phyloP scores from a whole-genome alignment of 2,329 filamentous ascomycete genomes.

The Epichloe glyceriae region DNA sequence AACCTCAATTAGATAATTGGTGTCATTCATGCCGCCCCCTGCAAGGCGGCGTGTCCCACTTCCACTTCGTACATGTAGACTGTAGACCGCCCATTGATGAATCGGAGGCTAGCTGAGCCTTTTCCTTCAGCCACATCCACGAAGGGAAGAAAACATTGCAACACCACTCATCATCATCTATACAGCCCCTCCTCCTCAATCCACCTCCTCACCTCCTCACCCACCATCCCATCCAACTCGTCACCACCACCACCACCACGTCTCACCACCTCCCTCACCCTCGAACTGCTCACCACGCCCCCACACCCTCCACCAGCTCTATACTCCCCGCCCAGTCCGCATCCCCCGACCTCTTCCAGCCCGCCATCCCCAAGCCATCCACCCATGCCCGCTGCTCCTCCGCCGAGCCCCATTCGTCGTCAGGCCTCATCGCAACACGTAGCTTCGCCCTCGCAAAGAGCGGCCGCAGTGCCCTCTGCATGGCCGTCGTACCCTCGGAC shows the following conservation, averaged over 20 bases:
- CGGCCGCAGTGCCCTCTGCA: slow-evolving; percentile 42
- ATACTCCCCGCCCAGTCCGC: slow-evolving; percentile 47
- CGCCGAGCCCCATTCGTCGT: slow-evolving; percentile 43
- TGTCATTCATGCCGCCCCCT: no score
- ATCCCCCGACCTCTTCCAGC: slow-evolving; percentile 38
- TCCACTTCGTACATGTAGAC: no score
- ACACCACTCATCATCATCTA: no score
- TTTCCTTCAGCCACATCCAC: no score
- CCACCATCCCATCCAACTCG: slow-evolving; percentile 40
- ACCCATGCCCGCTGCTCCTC: slow-evolving; percentile 37
- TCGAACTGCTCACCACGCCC: slow-evolving; percentile 43
- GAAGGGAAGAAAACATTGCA: no score
- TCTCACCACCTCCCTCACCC: slow-evolving; percentile 44
- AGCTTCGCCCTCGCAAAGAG: slow-evolving; percentile 52
- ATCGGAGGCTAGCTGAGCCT: no score
- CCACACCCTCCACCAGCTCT: slow-evolving; percentile 40
- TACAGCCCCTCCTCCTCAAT: slow-evolving; percentile 42
- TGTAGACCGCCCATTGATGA: no score
- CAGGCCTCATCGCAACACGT: slow-evolving; percentile 50
- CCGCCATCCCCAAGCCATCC: slow-evolving; percentile 30
- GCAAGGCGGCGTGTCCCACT: no score
- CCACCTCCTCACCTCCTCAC: slow-evolving; percentile 42
- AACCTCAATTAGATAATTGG: no score
- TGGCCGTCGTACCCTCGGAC: slow-evolving; percentile 10
- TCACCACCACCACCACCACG: slow-evolving; percentile 33